phyloP scores from a whole-genome alignment of 78 protist species.

The Creolimax fragrantissima region DNA sequence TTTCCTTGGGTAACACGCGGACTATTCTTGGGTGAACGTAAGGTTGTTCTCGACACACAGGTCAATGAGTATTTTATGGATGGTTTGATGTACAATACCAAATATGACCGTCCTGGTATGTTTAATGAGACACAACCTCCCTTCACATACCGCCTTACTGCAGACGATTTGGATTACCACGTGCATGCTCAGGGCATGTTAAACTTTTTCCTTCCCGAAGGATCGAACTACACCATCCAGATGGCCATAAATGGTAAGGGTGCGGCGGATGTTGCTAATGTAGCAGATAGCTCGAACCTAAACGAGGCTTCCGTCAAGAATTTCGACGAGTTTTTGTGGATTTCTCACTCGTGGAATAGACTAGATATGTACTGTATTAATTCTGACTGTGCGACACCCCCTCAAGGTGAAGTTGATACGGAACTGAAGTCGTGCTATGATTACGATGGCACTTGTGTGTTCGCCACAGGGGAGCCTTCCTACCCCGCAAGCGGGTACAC shows the following conservation, averaged over 20 bases:
- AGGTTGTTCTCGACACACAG: conserved; percentile 1
- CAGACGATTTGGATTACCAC: not conserved
- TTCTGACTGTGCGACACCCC: not conserved
- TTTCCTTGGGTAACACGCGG: conserved; percentile 11
- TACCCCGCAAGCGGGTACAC: not conserved
- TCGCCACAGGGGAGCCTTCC: not conserved
- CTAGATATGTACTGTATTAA: not conserved
- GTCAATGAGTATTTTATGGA: not conserved
- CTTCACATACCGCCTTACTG: not conserved
- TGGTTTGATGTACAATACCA: not conserved
- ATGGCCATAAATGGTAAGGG: conserved; percentile 23
- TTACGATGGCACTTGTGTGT: not conserved
- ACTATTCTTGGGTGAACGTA: not conserved
- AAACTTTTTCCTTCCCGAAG: not conserved
- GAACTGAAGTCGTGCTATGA: not conserved
- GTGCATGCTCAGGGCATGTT: not conserved
- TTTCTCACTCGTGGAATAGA: not conserved
- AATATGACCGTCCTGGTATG: not conserved
- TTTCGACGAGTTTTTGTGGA: not conserved
- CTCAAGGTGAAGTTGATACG: not conserved
- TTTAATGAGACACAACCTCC: not conserved
- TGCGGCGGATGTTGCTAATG: not conserved
- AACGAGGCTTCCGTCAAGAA: not conserved
- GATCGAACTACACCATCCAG: not conserved
- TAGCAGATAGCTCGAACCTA: not conserved